Percentiles rank a stretch among this genome's conserved stretches.
Conservation (phyloP, 371 early-diverging fungal genomes). For the Mucor velutinosus region DNA sequence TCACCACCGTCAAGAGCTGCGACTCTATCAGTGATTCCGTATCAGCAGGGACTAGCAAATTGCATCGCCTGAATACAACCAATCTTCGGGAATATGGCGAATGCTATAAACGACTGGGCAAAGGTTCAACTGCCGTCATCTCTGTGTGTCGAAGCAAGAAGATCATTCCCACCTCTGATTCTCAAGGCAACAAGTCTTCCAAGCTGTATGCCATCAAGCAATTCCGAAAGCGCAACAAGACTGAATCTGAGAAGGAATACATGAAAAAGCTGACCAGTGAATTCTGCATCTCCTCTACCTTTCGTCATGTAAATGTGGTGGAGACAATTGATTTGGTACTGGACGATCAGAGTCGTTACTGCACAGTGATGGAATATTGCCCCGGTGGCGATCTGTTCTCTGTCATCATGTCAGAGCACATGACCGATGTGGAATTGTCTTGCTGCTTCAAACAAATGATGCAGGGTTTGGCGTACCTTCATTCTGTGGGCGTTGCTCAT, state of each 20-base stretch:
- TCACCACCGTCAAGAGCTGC: not conserved
- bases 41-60: slow-evolving; percentile 7
- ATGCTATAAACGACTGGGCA: slow-evolving; percentile 77
- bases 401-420: slow-evolving; percentile 65
- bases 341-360: slow-evolving; percentile 85
- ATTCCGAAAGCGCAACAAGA: slow-evolving; percentile 83
- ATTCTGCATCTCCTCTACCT: slow-evolving; percentile 88
- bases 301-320: slow-evolving; percentile 88
- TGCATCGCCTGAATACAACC: slow-evolving; percentile 18
- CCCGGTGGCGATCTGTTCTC: slow-evolving; percentile 79
- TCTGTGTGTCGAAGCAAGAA: slow-evolving; percentile 64
- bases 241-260: slow-evolving; percentile 87
- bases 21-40: slow-evolving; percentile 5
- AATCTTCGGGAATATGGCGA: slow-evolving; percentile 68
- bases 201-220: slow-evolving; percentile 90
- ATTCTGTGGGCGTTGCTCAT: slow-evolving; percentile 93
- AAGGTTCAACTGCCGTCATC: slow-evolving; percentile 88
- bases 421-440: slow-evolving; percentile 66
- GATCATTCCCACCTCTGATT: not conserved
- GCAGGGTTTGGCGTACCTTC: slow-evolving; percentile 82
- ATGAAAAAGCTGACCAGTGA: slow-evolving; percentile 89
- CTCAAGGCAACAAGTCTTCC: slow-evolving; percentile 19
- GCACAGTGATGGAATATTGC: slow-evolving; percentile 92
- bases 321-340: slow-evolving; percentile 90
- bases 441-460: slow-evolving; percentile 93